These are phyloP conservation scores for Xeromyces bisporus DNA, from an alignment of 495 filamentous ascomycete genomes.

Conservation along the genomic window DNA sequence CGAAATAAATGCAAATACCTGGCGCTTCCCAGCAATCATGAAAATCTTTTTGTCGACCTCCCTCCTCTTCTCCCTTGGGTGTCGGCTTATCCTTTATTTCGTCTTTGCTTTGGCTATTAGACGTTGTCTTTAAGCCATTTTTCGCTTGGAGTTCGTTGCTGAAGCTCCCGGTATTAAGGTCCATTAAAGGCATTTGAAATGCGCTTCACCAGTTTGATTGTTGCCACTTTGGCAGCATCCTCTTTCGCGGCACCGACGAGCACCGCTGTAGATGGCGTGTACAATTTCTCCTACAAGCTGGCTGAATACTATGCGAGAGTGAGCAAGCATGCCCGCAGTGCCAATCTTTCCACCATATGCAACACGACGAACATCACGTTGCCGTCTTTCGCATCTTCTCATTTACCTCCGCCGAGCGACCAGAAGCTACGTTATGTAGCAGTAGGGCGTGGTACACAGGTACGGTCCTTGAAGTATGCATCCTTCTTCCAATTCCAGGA, in stretches of 20 bases:
- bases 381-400: slow-evolving; percentile 21
- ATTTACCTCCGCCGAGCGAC: slow-evolving; percentile 41
- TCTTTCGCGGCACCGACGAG: slow-evolving; percentile 21
- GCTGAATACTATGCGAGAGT: slow-evolving; percentile 22
- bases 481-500: neutral
- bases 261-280: slow-evolving; percentile 15
- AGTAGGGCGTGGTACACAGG: slow-evolving; percentile 64
- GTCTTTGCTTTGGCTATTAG: too few relatives aligned
- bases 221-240: slow-evolving; percentile 15
- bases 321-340: slow-evolving; percentile 19
- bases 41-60: too few relatives aligned
- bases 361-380: slow-evolving; percentile 22
- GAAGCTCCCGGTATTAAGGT: too few relatives aligned
- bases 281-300: slow-evolving; percentile 22
- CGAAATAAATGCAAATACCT: too few relatives aligned
- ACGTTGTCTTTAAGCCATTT: too few relatives aligned
- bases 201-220: slow-evolving; percentile 13
- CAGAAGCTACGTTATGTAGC: slow-evolving; percentile 55
- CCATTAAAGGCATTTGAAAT: slow-evolving; percentile 10
- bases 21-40: too few relatives aligned
- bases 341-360: slow-evolving; percentile 14
- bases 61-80: too few relatives aligned
- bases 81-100: too few relatives aligned
- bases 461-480: slow-evolving; percentile 9
- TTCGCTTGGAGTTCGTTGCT: too few relatives aligned